Conservation (phyloP, 2,329 filamentous ascomycete species). For the Colletotrichum camelliae region DNA sequence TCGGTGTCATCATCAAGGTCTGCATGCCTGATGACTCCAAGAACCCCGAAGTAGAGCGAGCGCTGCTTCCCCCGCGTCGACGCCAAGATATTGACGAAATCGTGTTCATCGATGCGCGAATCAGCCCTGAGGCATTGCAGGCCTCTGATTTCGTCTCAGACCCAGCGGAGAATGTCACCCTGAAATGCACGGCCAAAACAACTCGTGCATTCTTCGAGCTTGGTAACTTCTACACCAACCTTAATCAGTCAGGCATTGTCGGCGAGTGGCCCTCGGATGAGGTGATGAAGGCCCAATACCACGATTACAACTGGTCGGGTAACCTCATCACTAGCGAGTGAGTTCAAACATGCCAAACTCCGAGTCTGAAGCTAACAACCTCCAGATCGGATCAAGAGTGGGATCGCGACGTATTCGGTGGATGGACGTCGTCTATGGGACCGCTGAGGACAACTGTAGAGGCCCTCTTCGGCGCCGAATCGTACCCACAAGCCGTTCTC, state of each 20-base stretch:
- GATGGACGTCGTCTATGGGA: conserved; percentile 6
- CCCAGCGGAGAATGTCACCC: conserved; percentile 9
- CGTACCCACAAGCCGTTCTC: conserved; percentile 5
- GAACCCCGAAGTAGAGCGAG: not conserved
- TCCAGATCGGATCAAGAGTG: not conserved
- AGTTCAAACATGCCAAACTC: not conserved
- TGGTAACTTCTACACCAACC: conserved; percentile 3
- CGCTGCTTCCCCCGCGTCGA: not conserved
- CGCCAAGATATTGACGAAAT: conserved; percentile 14
- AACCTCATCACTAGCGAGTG: conserved; percentile 17
- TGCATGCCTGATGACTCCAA: conserved; percentile 3
- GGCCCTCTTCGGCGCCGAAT: conserved; percentile 13
- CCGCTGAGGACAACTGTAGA: conserved; percentile 11
- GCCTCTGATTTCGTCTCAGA: not conserved
- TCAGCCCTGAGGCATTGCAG: not conserved
- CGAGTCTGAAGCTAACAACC: not conserved
- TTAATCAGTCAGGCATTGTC: not conserved
- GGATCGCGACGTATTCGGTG: not conserved
- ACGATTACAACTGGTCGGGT: conserved; percentile 19
- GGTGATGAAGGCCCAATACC: conserved; percentile 17
- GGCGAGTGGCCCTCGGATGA: conserved; percentile 7
- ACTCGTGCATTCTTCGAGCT: conserved; percentile 20
- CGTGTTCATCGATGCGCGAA: conserved; percentile 10
- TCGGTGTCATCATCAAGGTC: conserved; percentile 4
- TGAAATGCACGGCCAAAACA: conserved; percentile 7